A percentile compares a stretch with the other conserved stretches of the same genome.
These are phyloP conservation scores for Tolypocladium pustulatum DNA, from an alignment of 2,329 filamentous ascomycete species.

Conservation along the genomic window DNA sequence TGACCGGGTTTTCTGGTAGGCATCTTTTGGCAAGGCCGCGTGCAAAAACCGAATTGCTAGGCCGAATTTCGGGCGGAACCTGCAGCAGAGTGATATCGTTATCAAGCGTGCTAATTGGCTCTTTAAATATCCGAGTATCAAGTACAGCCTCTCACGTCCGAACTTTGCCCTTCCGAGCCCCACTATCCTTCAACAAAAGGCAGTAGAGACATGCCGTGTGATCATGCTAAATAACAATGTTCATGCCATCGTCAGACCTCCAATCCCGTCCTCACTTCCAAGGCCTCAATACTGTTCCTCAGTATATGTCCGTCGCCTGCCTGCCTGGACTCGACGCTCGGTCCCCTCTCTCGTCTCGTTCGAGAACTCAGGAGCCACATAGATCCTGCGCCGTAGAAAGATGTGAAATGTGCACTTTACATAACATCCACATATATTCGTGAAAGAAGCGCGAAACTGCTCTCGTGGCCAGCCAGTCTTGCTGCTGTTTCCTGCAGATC, in stretches of 20 bases:
- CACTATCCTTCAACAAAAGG: neutral
- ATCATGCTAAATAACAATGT: conserved; percentile 22
- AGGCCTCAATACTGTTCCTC: neutral
- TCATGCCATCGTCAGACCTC: conserved; percentile 19
- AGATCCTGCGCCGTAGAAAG: conserved; percentile 2
- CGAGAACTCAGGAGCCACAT: conserved; percentile 2
- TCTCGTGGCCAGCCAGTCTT: neutral
- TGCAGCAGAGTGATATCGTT: neutral
- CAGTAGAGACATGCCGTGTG: conserved; percentile 7
- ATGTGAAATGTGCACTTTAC: conserved; percentile 20
- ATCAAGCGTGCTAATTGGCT: neutral
- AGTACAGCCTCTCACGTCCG: neutral
- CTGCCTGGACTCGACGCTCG: neutral
- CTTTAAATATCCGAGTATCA: neutral
- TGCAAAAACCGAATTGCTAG: too few species aligned
- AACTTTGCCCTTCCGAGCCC: neutral
- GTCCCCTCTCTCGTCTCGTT: neutral
- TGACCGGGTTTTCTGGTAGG: too few species aligned
- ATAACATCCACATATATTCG: conserved; percentile 26
- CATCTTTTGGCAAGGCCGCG: too few species aligned
- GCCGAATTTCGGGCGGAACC: too few species aligned
- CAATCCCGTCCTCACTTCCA: neutral
- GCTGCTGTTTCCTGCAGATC: neutral
- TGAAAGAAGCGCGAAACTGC: conserved; percentile 10
- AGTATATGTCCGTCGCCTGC: neutral